Evolutionary conservation across 176 grass and related monocot genomes (phyloP).

Genomic region (Oryza officinalis): DNA sequence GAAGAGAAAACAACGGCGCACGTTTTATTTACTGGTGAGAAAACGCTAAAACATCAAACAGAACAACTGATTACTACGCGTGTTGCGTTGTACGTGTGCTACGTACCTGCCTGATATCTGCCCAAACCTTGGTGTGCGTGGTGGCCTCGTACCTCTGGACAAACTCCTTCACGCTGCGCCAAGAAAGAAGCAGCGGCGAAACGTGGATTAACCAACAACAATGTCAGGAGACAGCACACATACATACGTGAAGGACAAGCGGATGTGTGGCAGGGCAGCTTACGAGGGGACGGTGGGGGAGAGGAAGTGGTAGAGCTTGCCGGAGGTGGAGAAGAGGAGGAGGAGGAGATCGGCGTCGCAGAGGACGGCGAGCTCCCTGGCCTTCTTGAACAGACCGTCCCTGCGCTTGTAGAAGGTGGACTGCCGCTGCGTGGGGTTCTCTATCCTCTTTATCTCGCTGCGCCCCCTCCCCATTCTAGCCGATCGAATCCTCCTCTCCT

Average conservation of each 20-base stretch:
- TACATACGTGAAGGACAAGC: background rate
- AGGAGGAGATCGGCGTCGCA: slow-evolving; percentile 99
- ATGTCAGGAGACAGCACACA: background rate
- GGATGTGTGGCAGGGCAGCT: background rate
- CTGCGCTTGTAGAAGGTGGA: slow-evolving; percentile 99
- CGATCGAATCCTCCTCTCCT: background rate
- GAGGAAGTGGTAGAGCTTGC: slow-evolving; percentile 97
- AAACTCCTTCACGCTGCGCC: slow-evolving; percentile 62
- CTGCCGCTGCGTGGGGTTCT: slow-evolving; percentile 91
- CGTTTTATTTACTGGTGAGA: no score
- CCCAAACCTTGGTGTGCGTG: slow-evolving; percentile 80
- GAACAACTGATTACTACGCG: background rate
- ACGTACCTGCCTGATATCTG: slow-evolving; percentile 62
- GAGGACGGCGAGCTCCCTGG: slow-evolving; percentile 86
- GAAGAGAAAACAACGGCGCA: background rate
- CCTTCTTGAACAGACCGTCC: slow-evolving; percentile 99
- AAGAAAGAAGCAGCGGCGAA: background rate
- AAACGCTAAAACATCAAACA: background rate
- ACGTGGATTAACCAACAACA: background rate
- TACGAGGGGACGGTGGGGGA: slow-evolving; percentile 79
- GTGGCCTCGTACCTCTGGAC: slow-evolving; percentile 81
- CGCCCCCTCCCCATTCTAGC: slow-evolving; percentile 77
- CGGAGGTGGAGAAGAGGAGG: slow-evolving; percentile 95
- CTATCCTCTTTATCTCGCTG: slow-evolving; percentile 99
- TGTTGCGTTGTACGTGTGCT: background rate